Evolutionary conservation across 148 eudicot species (phyloP), one percentile per base, ranked within the genome.

Genomic region (Pharnaceum exiguum): DNA sequence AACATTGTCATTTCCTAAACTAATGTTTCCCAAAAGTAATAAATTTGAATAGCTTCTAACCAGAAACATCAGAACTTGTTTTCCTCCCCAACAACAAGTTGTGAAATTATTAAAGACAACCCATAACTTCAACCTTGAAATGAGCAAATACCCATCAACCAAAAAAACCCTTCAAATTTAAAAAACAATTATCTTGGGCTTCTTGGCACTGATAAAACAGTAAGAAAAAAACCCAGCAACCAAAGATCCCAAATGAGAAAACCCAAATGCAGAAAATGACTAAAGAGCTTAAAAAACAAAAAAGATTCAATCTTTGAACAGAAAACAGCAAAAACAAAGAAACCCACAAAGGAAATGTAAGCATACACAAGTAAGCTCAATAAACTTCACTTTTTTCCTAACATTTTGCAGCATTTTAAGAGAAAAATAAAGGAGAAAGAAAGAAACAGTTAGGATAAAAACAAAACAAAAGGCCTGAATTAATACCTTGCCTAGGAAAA

Each of bases 121-220:
- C 63, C 47, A 27, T 39, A 19, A 29, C 47, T 36, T 28, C n/a
- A 18, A 27, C 27, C 6, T 5, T 17, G 31, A 18, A 60, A 27
- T 22, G 35, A 50, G 30, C 38, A 39, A 51, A 50, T 12, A 19
- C 57, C 66, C 47, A 62, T 21, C 36, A 62, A 37, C 22, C 65
- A 47, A n/a, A 46, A 46, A 44, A 47, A 23, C 48, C 36, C 16
- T 36, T 10, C 42, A 29, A 65, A 26, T 7, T 16, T 27, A 33
- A 17, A 4, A 50, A 21, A 30, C 38, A 49, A 12, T 29, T 40
- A n/a, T n/a, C n/a, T n/a, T n/a, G n/a, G n/a, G n/a, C 5, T 31
- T 24, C 43, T 46, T 38, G 35, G 47, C 42, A 42, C n/a, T 58
- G 59, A 67, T 67, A 32, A 25, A 49, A 67, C 51, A 67, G 64